Evolutionary conservation across 768 basidiomycete genomes (phyloP).

Genomic region (Suillus plorans): DNA sequence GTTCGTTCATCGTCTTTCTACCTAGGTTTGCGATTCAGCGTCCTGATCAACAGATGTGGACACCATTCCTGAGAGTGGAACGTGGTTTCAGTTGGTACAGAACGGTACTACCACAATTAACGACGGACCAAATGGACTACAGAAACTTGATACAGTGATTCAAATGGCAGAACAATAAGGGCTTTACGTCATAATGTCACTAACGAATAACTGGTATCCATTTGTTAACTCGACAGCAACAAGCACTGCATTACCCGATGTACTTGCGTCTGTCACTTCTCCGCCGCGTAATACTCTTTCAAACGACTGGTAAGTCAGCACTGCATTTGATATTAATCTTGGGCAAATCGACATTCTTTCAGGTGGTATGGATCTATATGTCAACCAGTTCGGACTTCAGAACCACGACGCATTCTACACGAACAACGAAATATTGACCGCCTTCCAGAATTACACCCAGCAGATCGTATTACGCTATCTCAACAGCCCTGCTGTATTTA

Average conservation of each 20-base stretch:
- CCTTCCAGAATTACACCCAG: constrained; percentile 40
- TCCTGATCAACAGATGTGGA: constrained; percentile 47
- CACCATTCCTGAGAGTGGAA: constrained; percentile 41
- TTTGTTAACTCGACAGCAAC: constrained; percentile 21
- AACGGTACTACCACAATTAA: constrained; percentile 50
- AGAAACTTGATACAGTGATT: constrained; percentile 54
- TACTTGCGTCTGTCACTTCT: constrained; percentile 55
- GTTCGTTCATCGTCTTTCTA: neutral
- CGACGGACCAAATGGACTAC: constrained; percentile 50
- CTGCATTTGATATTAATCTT: constrained; percentile 36
- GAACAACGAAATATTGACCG: constrained; percentile 44
- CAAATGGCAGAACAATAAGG: constrained; percentile 53
- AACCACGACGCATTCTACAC: constrained; percentile 64
- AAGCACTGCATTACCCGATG: neutral
- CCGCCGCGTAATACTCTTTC: constrained; percentile 45
- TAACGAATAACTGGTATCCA: constrained; percentile 66
- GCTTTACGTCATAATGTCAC: constrained; percentile 50
- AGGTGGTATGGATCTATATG: constrained; percentile 71
- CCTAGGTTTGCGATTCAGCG: constrained; percentile 28
- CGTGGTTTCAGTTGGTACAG: constrained; percentile 54
- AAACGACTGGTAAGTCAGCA: constrained; percentile 38
- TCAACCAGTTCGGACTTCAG: constrained; percentile 50
- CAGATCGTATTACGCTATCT: constrained; percentile 38
- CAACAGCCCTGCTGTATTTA: constrained; percentile 58
- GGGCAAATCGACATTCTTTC: constrained; percentile 39